Evolutionary conservation across 352 stramenopile species (phyloP), one percentile per base, ranked within the genome.

Genomic region (Phytophthora parvispora): DNA sequence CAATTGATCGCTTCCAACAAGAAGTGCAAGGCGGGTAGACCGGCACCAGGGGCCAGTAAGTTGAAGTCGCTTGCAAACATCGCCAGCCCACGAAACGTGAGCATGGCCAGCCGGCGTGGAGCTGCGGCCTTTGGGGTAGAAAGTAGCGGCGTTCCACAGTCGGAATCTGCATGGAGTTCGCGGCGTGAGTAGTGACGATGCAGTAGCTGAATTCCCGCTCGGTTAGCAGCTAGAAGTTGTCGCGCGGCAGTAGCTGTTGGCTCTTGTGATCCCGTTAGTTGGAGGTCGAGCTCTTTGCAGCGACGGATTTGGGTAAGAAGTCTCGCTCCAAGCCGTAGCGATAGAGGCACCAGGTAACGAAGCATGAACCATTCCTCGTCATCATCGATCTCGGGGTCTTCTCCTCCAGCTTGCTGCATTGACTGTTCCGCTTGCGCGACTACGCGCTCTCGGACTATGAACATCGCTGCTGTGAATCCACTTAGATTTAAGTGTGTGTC

Each of bases 321-420:
- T 25, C 79, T 78, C 0, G 70, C 66, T 25, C 79, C 83, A 25
- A 89, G 68, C 20, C 75, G 74, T 12, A 87, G 70, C 1, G 80
- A 80, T 8, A 91, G 67, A 6, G 81, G 83, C 15, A 89, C 63
- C n/a, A 91, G 52, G 42, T 75, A 90, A 6, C 79, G 80, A 20
- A 80, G 69, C 62, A 89, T 76, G 43, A 91, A 87, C 81, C 83
- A 90, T 60, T 87, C 83, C 36, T 89, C 81, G 60, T 87, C 83
- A 60, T 90, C 77, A 24, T 90, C 78, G 38, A 90, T 90, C 49
- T 86, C 77, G 6, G 63, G 34, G 22, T 68, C 55, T 1, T 71
- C 64, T 38, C 71, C 56, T n/a, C 66, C 53, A 9, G 52, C 49
- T 54, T 72, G 52, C 15, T 76, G 61, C 50, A 61, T 62, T 12